Evolutionary conservation across 495 filamentous ascomycete species (phyloP).

Genomic region (Astrothelium macrocarpum): DNA sequence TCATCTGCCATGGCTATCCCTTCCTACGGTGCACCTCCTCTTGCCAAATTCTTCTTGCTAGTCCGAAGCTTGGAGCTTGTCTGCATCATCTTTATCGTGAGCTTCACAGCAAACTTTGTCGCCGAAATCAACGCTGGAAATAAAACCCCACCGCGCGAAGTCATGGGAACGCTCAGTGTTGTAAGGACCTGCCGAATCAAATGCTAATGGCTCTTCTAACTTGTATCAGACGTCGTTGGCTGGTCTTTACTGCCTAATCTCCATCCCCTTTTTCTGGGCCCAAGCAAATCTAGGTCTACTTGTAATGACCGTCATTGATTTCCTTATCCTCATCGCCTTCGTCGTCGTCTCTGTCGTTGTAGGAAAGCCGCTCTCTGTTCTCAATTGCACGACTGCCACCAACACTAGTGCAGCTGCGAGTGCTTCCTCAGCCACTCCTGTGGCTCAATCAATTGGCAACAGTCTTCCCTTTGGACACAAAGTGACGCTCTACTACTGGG

Average conservation of each 20-base stretch:
- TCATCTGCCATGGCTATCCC: slow-evolving; percentile 38
- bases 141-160: slow-evolving; percentile 54
- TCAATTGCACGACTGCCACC: slow-evolving; percentile 57
- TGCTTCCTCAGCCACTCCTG: slow-evolving; percentile 31
- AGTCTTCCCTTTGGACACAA: slow-evolving; percentile 34
- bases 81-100: slow-evolving; percentile 69
- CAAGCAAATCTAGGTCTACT: slow-evolving; percentile 61
- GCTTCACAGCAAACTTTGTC: slow-evolving; percentile 75
- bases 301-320: slow-evolving; percentile 54
- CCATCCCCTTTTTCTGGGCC: slow-evolving; percentile 66
- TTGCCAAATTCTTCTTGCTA: slow-evolving; percentile 68
- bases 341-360: slow-evolving; percentile 61
- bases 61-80: slow-evolving; percentile 61
- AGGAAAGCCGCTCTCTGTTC: slow-evolving; percentile 69
- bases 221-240: slow-evolving; percentile 57
- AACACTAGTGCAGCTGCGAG: slow-evolving; percentile 26
- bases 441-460: slow-evolving; percentile 24
- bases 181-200: slow-evolving; percentile 44
- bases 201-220: slow-evolving; percentile 1
- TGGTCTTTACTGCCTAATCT: slow-evolving; percentile 65
- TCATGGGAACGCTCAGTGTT: slow-evolving; percentile 69
- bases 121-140: slow-evolving; percentile 58
- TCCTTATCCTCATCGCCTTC: slow-evolving; percentile 57
- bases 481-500: slow-evolving; percentile 50
- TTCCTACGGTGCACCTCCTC: slow-evolving; percentile 52